Percentiles rank a stretch among this genome's conserved stretches.
Evolutionary conservation across 2,329 filamentous ascomycete species (phyloP).

Genomic region (Fusarium sp.): DNA sequence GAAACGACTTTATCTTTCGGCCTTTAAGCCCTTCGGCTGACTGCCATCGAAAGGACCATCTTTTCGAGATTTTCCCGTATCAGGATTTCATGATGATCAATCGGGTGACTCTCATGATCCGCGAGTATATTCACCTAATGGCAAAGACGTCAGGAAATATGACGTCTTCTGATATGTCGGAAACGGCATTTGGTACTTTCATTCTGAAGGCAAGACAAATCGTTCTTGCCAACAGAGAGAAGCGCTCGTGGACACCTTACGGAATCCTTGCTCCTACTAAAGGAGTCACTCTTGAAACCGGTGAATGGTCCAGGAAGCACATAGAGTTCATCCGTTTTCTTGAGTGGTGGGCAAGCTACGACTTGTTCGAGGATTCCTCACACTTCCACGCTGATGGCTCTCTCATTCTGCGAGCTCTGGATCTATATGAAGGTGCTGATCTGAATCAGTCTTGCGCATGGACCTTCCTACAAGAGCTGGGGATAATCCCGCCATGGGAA

Average conservation of each 20-base stretch:
- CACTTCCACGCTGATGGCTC: slow-evolving; percentile 70
- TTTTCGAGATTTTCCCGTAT: slow-evolving; percentile 67
- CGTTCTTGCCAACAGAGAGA: slow-evolving; percentile 62
- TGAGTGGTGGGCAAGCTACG: slow-evolving; percentile 71
- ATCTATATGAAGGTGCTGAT: slow-evolving; percentile 63
- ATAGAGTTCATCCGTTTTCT: slow-evolving; percentile 72
- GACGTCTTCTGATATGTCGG: slow-evolving; percentile 25
- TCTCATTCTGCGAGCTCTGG: slow-evolving; percentile 68
- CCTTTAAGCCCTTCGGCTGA: slow-evolving; percentile 59
- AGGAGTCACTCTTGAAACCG: slow-evolving; percentile 28
- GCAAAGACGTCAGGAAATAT: slow-evolving; percentile 26
- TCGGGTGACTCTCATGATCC: slow-evolving; percentile 47
- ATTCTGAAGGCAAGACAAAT: slow-evolving; percentile 58
- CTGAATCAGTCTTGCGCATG: slow-evolving; percentile 60
- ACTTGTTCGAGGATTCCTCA: slow-evolving; percentile 62
- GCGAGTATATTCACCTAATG: slow-evolving; percentile 44
- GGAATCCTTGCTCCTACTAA: slow-evolving; percentile 54
- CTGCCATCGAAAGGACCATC: slow-evolving; percentile 59
- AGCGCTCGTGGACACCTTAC: slow-evolving; percentile 59
- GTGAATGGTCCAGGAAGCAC: slow-evolving; percentile 45
- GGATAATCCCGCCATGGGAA: slow-evolving; percentile 76
- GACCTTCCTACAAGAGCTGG: slow-evolving; percentile 80
- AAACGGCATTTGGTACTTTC: slow-evolving; percentile 54
- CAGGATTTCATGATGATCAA: slow-evolving; percentile 44
- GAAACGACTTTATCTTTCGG: slow-evolving; percentile 69